These are phyloP conservation scores for Scedosporium apiospermum DNA, from an alignment of 2,329 filamentous ascomycete genomes.

Conservation along the genomic window DNA sequence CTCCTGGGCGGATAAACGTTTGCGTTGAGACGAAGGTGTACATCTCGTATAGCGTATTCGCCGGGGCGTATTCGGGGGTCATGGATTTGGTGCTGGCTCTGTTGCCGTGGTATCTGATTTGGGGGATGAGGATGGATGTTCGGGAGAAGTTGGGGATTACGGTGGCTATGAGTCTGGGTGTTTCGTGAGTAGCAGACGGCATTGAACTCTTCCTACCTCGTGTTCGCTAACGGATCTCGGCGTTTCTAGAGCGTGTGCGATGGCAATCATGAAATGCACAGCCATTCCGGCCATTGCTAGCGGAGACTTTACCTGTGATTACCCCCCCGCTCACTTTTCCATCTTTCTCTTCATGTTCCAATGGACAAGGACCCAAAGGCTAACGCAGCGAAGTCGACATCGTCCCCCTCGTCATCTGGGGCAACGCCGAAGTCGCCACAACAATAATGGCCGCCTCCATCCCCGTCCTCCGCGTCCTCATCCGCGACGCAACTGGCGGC, in stretches of 20 bases:
- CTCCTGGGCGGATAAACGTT: slow-evolving; percentile 9
- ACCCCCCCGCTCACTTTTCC: neutral
- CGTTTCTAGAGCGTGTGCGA: neutral
- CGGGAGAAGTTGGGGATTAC: neutral
- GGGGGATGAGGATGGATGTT: neutral
- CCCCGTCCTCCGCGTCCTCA: slow-evolving; percentile 10
- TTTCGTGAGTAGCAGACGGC: neutral
- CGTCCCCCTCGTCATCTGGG: slow-evolving; percentile 12
- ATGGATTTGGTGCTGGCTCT: neutral
- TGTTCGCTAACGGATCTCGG: neutral
- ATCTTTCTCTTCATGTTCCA: neutral
- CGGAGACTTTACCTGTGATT: neutral
- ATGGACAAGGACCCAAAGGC: neutral
- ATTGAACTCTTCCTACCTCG: neutral
- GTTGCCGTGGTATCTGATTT: neutral
- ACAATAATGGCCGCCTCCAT: slow-evolving; percentile 13
- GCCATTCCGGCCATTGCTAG: neutral
- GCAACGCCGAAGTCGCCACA: slow-evolving; percentile 12
- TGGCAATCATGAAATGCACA: neutral
- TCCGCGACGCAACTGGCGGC: slow-evolving; percentile 6
- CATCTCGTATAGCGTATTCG: neutral
- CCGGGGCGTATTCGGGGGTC: neutral
- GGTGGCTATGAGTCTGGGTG: neutral
- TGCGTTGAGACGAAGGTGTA: neutral
- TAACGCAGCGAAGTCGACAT: slow-evolving; percentile 9